Percentiles rank a stretch among this genome's conserved stretches.
These are phyloP conservation scores for Coemansia sp. DNA, from an alignment of 371 early-diverging fungal species.

Conservation along the genomic window DNA sequence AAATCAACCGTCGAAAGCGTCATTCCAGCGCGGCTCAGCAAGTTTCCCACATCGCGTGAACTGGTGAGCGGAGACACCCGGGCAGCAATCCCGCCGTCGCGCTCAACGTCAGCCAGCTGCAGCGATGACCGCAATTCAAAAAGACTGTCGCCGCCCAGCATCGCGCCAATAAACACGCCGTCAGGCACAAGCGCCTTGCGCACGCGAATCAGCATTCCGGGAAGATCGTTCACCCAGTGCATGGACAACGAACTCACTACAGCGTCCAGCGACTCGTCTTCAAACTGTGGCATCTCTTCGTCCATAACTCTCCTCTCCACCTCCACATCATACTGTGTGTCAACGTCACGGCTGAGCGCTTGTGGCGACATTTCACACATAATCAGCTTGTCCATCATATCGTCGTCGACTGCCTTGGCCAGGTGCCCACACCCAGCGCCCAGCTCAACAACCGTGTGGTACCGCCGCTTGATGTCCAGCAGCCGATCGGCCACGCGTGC, in stretches of 20 bases:
- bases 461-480: constrained; percentile 83
- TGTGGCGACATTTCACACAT: constrained; percentile 79
- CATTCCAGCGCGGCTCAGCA: constrained; percentile 84
- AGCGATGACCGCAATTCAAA: constrained; percentile 88
- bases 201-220: constrained; percentile 83
- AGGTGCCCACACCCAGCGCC: constrained; percentile 90
- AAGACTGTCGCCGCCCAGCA: constrained; percentile 93
- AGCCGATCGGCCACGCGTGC: constrained; percentile 84
- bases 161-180: constrained; percentile 87
- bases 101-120: constrained; percentile 88
- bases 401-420: constrained; percentile 73
- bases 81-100: constrained; percentile 88
- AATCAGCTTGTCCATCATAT: constrained; percentile 75
- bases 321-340: constrained; percentile 65
- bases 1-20: constrained; percentile 90
- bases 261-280: constrained; percentile 78
- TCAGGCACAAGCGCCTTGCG: constrained; percentile 81
- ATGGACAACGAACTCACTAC: constrained; percentile 81
- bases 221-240: constrained; percentile 97
- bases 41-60: constrained; percentile 74
- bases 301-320: constrained; percentile 78
- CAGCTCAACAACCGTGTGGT: constrained; percentile 81
- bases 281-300: constrained; percentile 80
- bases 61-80: constrained; percentile 92
- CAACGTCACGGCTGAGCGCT: constrained; percentile 66